These are phyloP conservation scores for Penicillium fimorum DNA, from an alignment of 495 filamentous ascomycete species.

Conservation along the genomic window DNA sequence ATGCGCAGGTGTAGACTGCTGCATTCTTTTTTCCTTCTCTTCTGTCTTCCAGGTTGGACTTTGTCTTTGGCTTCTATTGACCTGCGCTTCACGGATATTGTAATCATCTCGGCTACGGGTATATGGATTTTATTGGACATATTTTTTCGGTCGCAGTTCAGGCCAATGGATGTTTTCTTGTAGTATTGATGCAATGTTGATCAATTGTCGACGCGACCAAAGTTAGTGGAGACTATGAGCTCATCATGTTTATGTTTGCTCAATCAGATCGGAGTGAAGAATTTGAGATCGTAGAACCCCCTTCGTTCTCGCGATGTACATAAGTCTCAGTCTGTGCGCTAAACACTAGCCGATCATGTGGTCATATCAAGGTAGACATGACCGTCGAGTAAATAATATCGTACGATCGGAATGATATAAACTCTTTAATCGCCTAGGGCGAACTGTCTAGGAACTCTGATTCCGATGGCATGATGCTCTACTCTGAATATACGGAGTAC, in stretches of 20 bases:
- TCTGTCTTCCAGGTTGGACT: slow-evolving; percentile 3
- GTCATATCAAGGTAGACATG: background rate
- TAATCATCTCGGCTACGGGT: background rate
- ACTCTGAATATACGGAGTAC: too few species aligned
- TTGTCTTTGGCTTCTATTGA: background rate
- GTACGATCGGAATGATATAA: background rate
- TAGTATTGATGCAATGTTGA: background rate
- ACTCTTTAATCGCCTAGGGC: background rate
- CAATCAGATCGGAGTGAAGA: background rate
- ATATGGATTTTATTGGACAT: slow-evolving; percentile 3
- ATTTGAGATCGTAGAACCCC: background rate
- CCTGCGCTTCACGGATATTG: slow-evolving; percentile 2
- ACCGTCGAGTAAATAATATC: background rate
- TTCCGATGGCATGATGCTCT: background rate
- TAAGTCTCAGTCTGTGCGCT: background rate
- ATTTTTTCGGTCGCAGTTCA: slow-evolving; percentile 1
- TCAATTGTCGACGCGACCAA: background rate
- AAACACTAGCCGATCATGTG: background rate
- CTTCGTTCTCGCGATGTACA: background rate
- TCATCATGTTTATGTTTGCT: background rate
- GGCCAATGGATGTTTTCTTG: background rate
- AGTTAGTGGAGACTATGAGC: background rate
- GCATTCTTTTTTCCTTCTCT: background rate
- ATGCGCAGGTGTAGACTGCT: slow-evolving; percentile 53
- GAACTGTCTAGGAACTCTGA: background rate